These are phyloP conservation scores for Huntiella moniliformis DNA, from an alignment of 2,329 filamentous ascomycete species.

Conservation along the genomic window DNA sequence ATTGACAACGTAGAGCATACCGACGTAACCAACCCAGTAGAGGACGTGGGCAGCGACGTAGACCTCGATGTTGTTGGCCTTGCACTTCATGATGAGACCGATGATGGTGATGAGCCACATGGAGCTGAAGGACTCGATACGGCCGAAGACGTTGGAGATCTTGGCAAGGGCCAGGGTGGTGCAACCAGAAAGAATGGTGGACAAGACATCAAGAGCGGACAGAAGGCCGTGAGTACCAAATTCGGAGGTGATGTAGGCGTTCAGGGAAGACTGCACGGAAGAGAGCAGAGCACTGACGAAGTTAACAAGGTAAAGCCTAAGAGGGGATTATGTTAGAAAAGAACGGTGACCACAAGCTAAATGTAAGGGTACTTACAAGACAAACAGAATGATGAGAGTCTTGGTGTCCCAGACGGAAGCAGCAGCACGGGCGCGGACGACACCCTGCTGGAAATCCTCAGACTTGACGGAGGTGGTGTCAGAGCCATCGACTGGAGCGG, in stretches of 20 bases:
- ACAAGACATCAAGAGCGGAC: slow-evolving; percentile 45
- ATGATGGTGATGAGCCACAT: slow-evolving; percentile 27
- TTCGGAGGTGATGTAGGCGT: slow-evolving; percentile 45
- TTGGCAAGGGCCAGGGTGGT: slow-evolving; percentile 26
- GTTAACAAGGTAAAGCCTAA: slow-evolving; percentile 22
- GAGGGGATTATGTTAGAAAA: background rate
- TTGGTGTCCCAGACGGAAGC: slow-evolving; percentile 22
- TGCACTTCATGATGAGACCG: slow-evolving; percentile 44
- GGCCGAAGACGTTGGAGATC: slow-evolving; percentile 30
- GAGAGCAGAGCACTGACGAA: slow-evolving; percentile 22
- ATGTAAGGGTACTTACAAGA: slow-evolving; percentile 18
- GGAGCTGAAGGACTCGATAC: slow-evolving; percentile 26
- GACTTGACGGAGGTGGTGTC: slow-evolving; percentile 16
- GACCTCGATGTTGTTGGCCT: slow-evolving; percentile 35
- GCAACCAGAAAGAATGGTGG: slow-evolving; percentile 24
- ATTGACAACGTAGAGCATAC: slow-evolving; percentile 22
- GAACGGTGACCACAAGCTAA: background rate
- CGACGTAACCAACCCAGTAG: slow-evolving; percentile 38
- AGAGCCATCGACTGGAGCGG: slow-evolving; percentile 9
- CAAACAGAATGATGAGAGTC: slow-evolving; percentile 22
- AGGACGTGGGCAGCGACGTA: slow-evolving; percentile 45
- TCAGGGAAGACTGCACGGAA: slow-evolving; percentile 28
- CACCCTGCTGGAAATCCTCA: slow-evolving; percentile 19
- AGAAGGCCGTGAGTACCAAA: slow-evolving; percentile 47
- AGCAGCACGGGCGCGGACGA: slow-evolving; percentile 22